These are phyloP conservation scores for Auricularia sp. DNA, from an alignment of 768 basidiomycete genomes.

Conservation along the genomic window DNA sequence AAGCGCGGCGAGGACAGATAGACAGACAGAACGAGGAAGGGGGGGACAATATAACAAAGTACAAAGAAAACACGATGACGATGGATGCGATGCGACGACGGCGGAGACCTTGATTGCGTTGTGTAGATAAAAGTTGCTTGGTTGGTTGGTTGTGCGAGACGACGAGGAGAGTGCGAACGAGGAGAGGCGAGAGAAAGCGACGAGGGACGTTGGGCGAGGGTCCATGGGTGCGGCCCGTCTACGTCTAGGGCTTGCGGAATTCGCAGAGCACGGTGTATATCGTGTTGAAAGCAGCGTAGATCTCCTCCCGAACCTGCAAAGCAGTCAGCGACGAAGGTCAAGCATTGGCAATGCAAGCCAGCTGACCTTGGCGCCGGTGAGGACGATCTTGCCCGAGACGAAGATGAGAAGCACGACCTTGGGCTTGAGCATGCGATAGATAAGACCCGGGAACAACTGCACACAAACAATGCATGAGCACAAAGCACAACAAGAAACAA, in stretches of 20 bases:
- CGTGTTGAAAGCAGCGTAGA: slow-evolving; percentile 98
- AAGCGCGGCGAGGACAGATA: too few species aligned
- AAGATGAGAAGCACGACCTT: slow-evolving; percentile 98
- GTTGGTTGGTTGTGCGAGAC: too few species aligned
- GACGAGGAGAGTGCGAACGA: too few species aligned
- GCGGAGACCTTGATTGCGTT: too few species aligned
- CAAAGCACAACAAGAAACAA: slow-evolving; percentile 6
- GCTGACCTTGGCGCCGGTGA: slow-evolving; percentile 95
- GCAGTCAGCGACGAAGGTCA: slow-evolving; percentile 33
- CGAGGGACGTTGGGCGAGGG: not conserved
- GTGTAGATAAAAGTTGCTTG: too few species aligned
- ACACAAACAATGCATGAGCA: slow-evolving; percentile 1
- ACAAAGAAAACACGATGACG: too few species aligned
- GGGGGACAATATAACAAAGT: too few species aligned
- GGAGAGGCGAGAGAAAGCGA: too few species aligned
- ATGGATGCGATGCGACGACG: too few species aligned
- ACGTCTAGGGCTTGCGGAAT: slow-evolving; percentile 65
- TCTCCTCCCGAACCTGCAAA: slow-evolving; percentile 89
- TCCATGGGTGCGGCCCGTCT: not conserved
- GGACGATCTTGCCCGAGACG: slow-evolving; percentile 97
- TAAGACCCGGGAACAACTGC: slow-evolving; percentile 95
- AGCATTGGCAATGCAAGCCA: slow-evolving; percentile 34
- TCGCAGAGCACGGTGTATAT: slow-evolving; percentile 98
- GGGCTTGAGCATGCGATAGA: slow-evolving; percentile 99
- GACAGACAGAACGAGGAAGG: too few species aligned